Base-by-base conservation (phyloP, 1,139 yeast species). In the Schwanniomyces etchellsii region DNA sequence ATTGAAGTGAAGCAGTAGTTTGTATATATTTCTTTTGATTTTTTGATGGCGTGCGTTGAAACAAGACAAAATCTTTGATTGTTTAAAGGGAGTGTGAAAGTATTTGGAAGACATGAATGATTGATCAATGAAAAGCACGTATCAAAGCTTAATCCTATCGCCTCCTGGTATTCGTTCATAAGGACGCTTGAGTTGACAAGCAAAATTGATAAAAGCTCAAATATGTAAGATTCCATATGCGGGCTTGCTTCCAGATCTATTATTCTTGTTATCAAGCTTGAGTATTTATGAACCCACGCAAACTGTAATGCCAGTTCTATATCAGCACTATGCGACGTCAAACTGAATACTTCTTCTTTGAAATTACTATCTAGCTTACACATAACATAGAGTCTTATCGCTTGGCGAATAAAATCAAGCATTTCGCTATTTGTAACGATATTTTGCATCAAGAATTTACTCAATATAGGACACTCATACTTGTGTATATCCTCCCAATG, bases 131-230 rank as follows among this genome's bases (percentile, higher is more conserved):
- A 44, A 36, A 63, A 53, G 3, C 44, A 35, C 0, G 64, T 61
- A 35, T 65, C 70, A 35, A 66, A 45, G 40, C 50, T 46, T 6
- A 47, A 31, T 1, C 72, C 72, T 25, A 55, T 44, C 4, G 39
- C 33, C 27, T 53, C 56, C 12, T 41, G 38, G 22, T 35, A 43
- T 22, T 39, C 35, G 34, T 56, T 49, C 22, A 45, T 44, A 14
- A 48, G 17, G 2, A 42, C 40, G n/a, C 50, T 50, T 3, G 55
- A 38, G 34, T 60, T 57, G 24, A 58, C 49, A 13, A 43, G 40
- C 20, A 46, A 33, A 12, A 52, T 38, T 26, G 47, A 47, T 29
- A 17, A 34, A 24, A 28, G 28, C n/a, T 20, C 17, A 20, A 24
- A 17, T 14, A 37, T 24, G 20, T 29, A 36, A 10, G 15, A 13